Evolutionary conservation across 2,329 filamentous ascomycete genomes (phyloP).

Genomic region (Zasmidium citrigriseum): DNA sequence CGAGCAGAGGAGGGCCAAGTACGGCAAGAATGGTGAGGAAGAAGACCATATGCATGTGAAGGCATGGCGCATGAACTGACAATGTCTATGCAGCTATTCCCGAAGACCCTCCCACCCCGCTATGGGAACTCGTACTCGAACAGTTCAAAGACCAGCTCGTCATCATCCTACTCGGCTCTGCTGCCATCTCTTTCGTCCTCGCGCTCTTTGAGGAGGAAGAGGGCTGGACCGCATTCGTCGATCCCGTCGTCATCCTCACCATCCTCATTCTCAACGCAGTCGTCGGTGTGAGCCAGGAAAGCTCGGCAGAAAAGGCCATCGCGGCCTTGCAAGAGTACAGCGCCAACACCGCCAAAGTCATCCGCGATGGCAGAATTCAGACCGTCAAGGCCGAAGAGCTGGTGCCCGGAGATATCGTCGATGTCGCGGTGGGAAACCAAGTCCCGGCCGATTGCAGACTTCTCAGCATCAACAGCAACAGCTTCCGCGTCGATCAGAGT

Average conservation of each 20-base stretch:
- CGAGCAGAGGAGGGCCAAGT: slow-evolving; percentile 32
- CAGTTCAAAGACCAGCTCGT: slow-evolving; percentile 99
- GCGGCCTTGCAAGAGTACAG: slow-evolving; percentile 98
- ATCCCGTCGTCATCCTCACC: slow-evolving; percentile 92
- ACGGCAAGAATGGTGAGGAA: slow-evolving; percentile 39
- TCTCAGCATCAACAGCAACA: slow-evolving; percentile 91
- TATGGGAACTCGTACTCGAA: slow-evolving; percentile 96
- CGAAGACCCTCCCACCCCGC: slow-evolving; percentile 91
- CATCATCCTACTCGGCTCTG: slow-evolving; percentile 88
- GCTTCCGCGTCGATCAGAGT: slow-evolving; percentile 93
- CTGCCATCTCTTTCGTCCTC: slow-evolving; percentile 88
- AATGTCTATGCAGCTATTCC: slow-evolving; percentile 58
- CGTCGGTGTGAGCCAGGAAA: slow-evolving; percentile 97
- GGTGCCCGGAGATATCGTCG: slow-evolving; percentile 90
- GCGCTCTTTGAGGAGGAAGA: slow-evolving; percentile 91
- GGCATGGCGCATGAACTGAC: slow-evolving; percentile 17
- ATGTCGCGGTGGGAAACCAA: slow-evolving; percentile 84
- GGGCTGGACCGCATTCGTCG: slow-evolving; percentile 96
- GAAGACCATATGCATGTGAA: background rate
- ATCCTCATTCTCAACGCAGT: slow-evolving; percentile 96
- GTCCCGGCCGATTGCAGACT: slow-evolving; percentile 94
- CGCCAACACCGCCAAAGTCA: slow-evolving; percentile 92
- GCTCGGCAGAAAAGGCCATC: slow-evolving; percentile 97
- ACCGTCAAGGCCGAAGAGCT: slow-evolving; percentile 94
- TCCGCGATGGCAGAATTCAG: slow-evolving; percentile 78